Percentiles rank a stretch among this genome's conserved stretches.
These are phyloP conservation scores for Allantophomopsis cytisporea DNA, from an alignment of 2,329 filamentous ascomycete species.

Conservation along the genomic window DNA sequence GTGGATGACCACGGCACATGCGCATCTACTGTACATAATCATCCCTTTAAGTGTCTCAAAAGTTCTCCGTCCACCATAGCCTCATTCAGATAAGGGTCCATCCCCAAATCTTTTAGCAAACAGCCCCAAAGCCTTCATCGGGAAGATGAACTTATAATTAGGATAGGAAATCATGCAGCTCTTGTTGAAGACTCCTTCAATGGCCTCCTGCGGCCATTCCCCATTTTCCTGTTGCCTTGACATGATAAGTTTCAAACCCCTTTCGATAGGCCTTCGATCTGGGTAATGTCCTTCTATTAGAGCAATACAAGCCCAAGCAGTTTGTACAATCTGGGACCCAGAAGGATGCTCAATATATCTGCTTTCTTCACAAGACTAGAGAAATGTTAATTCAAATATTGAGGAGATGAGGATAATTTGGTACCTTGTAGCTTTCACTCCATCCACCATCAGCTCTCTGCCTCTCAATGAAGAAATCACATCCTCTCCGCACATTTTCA, in stretches of 20 bases:
- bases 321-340: conserved; percentile 84
- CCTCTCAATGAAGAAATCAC: conserved; percentile 72
- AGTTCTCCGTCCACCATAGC: not conserved
- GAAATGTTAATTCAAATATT: conserved; percentile 6
- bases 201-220: conserved; percentile 89
- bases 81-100: conserved; percentile 4
- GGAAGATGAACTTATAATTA: conserved; percentile 97
- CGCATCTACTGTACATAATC: no score
- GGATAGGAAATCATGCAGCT: conserved; percentile 98
- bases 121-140: conserved; percentile 87
- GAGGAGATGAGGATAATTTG: conserved; percentile 7
- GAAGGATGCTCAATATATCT: conserved; percentile 61
- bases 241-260: conserved; percentile 72
- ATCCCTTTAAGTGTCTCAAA: no score
- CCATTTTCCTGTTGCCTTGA: conserved; percentile 73
- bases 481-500: conserved; percentile 56
- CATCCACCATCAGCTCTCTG: conserved; percentile 87
- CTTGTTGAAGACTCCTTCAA: conserved; percentile 98
- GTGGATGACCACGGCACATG: no score
- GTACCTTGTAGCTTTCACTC: conserved; percentile 81
- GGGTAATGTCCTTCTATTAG: conserved; percentile 76
- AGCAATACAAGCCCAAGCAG: conserved; percentile 76
- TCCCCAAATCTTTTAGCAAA: conserved; percentile 26
- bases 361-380: conserved; percentile 61
- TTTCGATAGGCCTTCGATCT: conserved; percentile 55